These are phyloP conservation scores for Noccaea caerulescens DNA, from an alignment of 345 rosid genomes.

Conservation along the genomic window DNA sequence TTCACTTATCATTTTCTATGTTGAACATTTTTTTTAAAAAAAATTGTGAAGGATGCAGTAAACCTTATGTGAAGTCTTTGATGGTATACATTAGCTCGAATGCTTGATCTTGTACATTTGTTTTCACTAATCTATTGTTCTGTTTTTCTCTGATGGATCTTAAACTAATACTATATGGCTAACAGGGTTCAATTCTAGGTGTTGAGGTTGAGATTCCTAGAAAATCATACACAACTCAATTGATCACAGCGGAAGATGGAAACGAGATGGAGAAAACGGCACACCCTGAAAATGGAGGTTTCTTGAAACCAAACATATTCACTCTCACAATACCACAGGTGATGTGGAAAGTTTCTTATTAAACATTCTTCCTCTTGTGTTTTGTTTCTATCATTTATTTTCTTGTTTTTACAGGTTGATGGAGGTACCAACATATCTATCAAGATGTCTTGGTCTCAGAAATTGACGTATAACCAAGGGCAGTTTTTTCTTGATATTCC, in stretches of 20 bases:
- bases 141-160: constrained; percentile 29
- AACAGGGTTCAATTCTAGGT: constrained; percentile 99
- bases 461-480: constrained; percentile 57
- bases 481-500: constrained; percentile 71
- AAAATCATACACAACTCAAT: constrained; percentile 60
- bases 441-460: constrained; percentile 80
- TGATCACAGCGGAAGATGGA: constrained; percentile 51
- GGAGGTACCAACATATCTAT: constrained; percentile 80
- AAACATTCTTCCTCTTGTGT: background rate
- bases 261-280: constrained; percentile 52
- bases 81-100: background rate
- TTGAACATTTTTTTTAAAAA: background rate
- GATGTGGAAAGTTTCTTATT: background rate
- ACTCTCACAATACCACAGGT: constrained; percentile 82
- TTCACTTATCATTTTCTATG: constrained; percentile 1
- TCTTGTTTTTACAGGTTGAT: constrained; percentile 59
- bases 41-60: background rate
- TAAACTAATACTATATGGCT: constrained; percentile 61
- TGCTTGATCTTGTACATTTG: background rate
- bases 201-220: constrained; percentile 76
- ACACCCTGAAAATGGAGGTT: constrained; percentile 58
- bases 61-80: background rate
- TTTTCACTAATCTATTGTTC: background rate
- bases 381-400: background rate
- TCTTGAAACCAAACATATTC: constrained; percentile 69